phyloP scores from a whole-genome alignment of 2,329 filamentous ascomycete species.

The Cladophialophora exuberans region DNA sequence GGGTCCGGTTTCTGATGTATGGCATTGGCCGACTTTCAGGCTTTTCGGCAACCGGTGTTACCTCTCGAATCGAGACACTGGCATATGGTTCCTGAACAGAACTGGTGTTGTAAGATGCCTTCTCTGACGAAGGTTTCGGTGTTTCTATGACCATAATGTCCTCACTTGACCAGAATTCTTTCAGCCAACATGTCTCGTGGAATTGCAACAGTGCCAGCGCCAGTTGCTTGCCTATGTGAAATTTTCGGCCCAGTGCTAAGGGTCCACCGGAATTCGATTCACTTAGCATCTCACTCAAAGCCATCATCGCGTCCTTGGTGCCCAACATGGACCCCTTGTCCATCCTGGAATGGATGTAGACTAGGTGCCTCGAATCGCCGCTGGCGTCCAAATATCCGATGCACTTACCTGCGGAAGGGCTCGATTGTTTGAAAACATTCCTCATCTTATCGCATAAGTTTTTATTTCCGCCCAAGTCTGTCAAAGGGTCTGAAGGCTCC shows the following conservation, averaged over 20 bases:
- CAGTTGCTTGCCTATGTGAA: background rate
- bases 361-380: background rate
- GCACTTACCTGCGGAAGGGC: background rate
- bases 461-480: background rate
- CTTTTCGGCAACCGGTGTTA: no score
- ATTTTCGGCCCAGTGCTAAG: background rate
- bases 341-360: background rate
- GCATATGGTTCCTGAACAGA: no score
- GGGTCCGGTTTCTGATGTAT: no score
- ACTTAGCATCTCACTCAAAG: background rate
- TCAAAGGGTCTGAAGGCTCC: background rate
- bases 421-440: background rate
- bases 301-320: background rate
- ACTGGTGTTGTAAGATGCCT: no score
- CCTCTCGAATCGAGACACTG: no score
- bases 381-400: background rate
- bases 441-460: background rate
- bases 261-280: background rate
- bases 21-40: no score
- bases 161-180: background rate
- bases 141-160: background rate
- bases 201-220: background rate
- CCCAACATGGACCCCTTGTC: no score
- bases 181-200: conserved; percentile 1
- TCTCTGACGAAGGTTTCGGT: background rate